Evolutionary conservation across 345 rosid species (phyloP).

Genomic region (Nephelium lappaceum): DNA sequence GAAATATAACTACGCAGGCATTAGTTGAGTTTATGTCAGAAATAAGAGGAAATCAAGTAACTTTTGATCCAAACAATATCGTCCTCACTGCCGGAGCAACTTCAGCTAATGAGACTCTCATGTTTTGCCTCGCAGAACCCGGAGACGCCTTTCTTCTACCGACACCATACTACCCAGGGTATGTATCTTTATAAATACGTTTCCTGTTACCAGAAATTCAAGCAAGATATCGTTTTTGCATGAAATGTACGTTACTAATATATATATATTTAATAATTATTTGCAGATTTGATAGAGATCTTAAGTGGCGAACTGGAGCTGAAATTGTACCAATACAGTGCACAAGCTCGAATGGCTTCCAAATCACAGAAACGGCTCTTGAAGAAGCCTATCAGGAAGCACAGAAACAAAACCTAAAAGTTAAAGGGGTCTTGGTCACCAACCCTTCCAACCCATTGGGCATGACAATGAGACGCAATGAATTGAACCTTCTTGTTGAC

Average conservation of each 20-base stretch:
- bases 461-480: slow-evolving; percentile 58
- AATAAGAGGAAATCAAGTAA: slow-evolving; percentile 75
- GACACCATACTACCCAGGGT: slow-evolving; percentile 89
- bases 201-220: slow-evolving; percentile 29
- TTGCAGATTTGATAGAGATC: slow-evolving; percentile 76
- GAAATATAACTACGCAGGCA: slow-evolving; percentile 40
- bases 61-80: slow-evolving; percentile 53
- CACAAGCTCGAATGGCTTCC: slow-evolving; percentile 59
- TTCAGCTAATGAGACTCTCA: slow-evolving; percentile 78
- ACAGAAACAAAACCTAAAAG: slow-evolving; percentile 57
- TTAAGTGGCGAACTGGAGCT: slow-evolving; percentile 68
- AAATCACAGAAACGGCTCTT: slow-evolving; percentile 59
- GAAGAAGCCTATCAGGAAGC: slow-evolving; percentile 71
- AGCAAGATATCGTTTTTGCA: slow-evolving; percentile 17
- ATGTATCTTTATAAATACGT: slow-evolving; percentile 21
- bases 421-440: slow-evolving; percentile 77
- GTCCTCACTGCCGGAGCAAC: slow-evolving; percentile 87
- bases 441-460: slow-evolving; percentile 89
- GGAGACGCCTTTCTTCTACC: slow-evolving; percentile 87
- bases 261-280: slow-evolving; percentile 15
- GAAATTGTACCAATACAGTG: slow-evolving; percentile 64
- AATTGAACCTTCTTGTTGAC: slow-evolving; percentile 64
- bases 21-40: slow-evolving; percentile 82
- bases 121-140: slow-evolving; percentile 73
- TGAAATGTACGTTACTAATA: slow-evolving; percentile 29